Evolutionary conservation across 148 eudicot genomes (phyloP), one percentile per base, ranked within the genome.

Genomic region (Drosera capensis): DNA sequence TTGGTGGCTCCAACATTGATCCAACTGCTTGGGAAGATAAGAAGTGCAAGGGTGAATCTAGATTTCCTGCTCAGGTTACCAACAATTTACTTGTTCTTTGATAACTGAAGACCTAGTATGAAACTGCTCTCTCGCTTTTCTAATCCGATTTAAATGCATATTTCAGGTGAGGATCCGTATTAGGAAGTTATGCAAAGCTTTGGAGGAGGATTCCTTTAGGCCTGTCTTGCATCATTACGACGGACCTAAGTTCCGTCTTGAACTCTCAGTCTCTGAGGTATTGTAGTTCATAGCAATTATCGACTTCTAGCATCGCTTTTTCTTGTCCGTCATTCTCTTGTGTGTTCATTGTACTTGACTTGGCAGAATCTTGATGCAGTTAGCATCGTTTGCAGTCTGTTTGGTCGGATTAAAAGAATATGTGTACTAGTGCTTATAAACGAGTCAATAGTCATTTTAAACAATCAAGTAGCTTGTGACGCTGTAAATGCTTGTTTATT

Each of bases 21-120:
- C 80, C 97, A 43, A 80, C 93, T 73, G 97, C 97, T 56, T 90
- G 97, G 97, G 97, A 90, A 59, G 97, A 90, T 61, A 90, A 90
- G 74, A 90, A 90, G 49, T 90, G 97, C 66, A 90, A 70, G 67
- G 97, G 97, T 43, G 97, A 90, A 69, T 90, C 97, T 39, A 78
- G 97, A 70, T 90, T 90, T 65, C 97, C 97, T 71, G 93, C 97
- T 18, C 97, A 90, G 97, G 97, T 83, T 72, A 51, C n/a, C n/a
- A 45, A 24, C 39, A 31, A 13, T 12, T 14, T 29, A 13, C 43
- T 17, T 14, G 21, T 23, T 23, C 42, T 13, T 14, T 22, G 22
- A 24, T 25, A 3, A 1, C 16, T 25, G 13, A 11, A 0, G 23
- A 37, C 21, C 34, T 19, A 14, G 20, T 19, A 1, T 34, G 38